A percentile compares a stretch with the other conserved stretches of the same genome.
These are phyloP conservation scores for Yamadazyma sp. DNA, from an alignment of 805 yeast species.

Conservation along the genomic window DNA sequence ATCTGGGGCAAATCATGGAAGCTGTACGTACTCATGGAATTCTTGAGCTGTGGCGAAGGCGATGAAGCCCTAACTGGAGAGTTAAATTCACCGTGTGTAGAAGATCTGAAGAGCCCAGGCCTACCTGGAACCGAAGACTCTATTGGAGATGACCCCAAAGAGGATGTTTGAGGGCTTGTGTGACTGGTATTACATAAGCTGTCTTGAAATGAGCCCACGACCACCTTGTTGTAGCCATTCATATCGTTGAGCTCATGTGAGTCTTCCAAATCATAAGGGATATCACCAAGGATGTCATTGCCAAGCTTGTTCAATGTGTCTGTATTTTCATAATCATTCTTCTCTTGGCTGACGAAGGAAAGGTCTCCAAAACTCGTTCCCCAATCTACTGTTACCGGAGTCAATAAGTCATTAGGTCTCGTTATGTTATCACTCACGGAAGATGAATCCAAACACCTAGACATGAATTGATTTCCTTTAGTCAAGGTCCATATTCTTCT, in stretches of 20 bases:
- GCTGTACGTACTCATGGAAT: slow-evolving; percentile 13
- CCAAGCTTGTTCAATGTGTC: slow-evolving; percentile 18
- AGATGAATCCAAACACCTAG: slow-evolving; percentile 31
- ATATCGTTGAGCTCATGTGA: slow-evolving; percentile 9
- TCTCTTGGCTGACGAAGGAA: slow-evolving; percentile 51
- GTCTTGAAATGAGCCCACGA: slow-evolving; percentile 13
- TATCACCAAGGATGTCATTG: slow-evolving; percentile 13
- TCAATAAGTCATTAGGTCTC: slow-evolving; percentile 49
- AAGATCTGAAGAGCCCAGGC: slow-evolving; percentile 15
- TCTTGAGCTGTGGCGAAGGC: slow-evolving; percentile 18
- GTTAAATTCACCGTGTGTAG: slow-evolving; percentile 9
- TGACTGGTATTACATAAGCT: slow-evolving; percentile 5
- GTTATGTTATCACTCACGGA: slow-evolving; percentile 22
- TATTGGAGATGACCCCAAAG: slow-evolving; percentile 12
- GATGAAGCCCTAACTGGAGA: slow-evolving; percentile 8
- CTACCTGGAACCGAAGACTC: slow-evolving; percentile 7
- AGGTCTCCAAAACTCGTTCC: slow-evolving; percentile 48
- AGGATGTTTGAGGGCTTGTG: slow-evolving; percentile 8
- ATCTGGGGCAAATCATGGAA: slow-evolving; percentile 8
- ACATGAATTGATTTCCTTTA: slow-evolving; percentile 37
- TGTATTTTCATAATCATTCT: slow-evolving; percentile 31
- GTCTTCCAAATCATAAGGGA: slow-evolving; percentile 15
- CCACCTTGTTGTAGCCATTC: slow-evolving; percentile 16
- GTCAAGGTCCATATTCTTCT: slow-evolving; percentile 41
- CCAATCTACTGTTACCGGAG: slow-evolving; percentile 59